These are phyloP conservation scores for Ajuga reptans DNA, from an alignment of 305 asterid species.

Conservation along the genomic window DNA sequence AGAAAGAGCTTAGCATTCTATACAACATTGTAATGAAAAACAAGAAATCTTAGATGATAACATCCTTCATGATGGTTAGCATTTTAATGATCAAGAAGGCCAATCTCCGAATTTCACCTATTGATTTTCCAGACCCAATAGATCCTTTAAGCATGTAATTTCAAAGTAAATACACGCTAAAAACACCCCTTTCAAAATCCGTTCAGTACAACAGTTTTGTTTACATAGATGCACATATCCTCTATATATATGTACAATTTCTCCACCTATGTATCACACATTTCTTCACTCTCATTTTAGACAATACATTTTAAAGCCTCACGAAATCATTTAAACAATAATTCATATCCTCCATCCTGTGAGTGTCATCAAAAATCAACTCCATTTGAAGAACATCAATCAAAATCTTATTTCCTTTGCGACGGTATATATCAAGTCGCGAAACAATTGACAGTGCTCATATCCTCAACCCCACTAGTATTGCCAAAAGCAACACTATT, in stretches of 20 bases:
- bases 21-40: background rate
- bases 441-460: background rate
- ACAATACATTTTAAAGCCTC: background rate
- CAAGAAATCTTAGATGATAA: background rate
- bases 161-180: too few species aligned
- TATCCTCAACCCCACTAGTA: background rate
- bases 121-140: background rate
- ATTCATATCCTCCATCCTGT: slow-evolving; percentile 3
- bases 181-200: background rate
- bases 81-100: background rate
- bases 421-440: background rate
- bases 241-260: background rate
- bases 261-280: background rate
- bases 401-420: background rate
- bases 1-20: background rate
- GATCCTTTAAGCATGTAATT: background rate
- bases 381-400: background rate
- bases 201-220: background rate
- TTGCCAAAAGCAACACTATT: background rate
- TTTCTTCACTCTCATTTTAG: background rate
- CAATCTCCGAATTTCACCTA: background rate
- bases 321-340: background rate
- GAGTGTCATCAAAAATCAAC: background rate
- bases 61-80: background rate
- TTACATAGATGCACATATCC: background rate